phyloP scores from a whole-genome alignment of 176 grass and related monocot genomes.

The Leersia perrieri region DNA sequence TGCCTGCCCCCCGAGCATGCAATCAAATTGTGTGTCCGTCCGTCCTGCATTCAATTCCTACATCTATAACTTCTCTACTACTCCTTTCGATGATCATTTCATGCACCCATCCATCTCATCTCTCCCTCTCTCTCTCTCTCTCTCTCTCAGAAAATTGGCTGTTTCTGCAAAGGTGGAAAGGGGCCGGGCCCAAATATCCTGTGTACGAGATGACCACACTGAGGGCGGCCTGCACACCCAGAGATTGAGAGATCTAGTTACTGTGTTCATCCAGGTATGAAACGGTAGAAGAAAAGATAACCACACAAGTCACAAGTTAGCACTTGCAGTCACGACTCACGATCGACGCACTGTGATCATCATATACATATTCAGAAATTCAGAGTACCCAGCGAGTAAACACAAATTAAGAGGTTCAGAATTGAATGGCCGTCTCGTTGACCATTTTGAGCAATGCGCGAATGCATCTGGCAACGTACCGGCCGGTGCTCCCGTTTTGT shows the following conservation, averaged over 20 bases:
- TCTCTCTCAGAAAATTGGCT: background rate
- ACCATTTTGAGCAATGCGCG: too few relatives aligned
- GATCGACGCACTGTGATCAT: background rate
- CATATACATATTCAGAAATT: background rate
- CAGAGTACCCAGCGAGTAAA: too few relatives aligned
- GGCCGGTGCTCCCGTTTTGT: background rate
- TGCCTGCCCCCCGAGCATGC: background rate
- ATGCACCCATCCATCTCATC: too few relatives aligned
- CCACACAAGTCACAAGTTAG: background rate
- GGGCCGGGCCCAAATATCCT: background rate
- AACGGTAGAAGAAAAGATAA: background rate
- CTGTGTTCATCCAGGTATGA: background rate
- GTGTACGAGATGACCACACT: background rate
- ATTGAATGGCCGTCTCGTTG: background rate
- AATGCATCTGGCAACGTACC: too few relatives aligned
- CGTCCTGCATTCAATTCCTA: background rate
- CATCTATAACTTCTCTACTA: background rate
- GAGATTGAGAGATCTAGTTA: too few relatives aligned
- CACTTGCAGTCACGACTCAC: too few relatives aligned
- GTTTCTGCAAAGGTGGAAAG: background rate
- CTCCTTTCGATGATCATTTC: background rate
- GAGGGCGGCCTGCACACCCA: background rate
- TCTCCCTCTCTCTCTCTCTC: too few relatives aligned
- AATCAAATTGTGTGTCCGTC: background rate
- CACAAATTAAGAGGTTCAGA: too few relatives aligned